These are phyloP conservation scores for Endotrypanum monterogeii DNA, from an alignment of 208 protist species.

Conservation along the genomic window DNA sequence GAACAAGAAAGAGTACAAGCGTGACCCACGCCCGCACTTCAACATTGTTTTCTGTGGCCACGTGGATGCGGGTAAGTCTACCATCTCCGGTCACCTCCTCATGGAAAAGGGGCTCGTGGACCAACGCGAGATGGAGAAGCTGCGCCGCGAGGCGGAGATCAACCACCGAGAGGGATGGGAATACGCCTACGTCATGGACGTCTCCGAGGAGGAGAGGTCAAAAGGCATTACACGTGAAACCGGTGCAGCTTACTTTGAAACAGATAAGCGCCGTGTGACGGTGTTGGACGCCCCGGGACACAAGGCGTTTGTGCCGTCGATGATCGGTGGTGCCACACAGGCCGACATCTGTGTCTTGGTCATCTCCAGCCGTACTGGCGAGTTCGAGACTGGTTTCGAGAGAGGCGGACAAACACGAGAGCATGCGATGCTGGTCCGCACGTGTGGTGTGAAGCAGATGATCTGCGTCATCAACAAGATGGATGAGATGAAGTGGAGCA, in stretches of 20 bases:
- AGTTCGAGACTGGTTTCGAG: constrained; percentile 99
- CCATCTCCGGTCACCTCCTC: constrained; percentile 97
- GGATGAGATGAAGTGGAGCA: constrained; percentile 97
- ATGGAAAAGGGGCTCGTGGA: constrained; percentile 96
- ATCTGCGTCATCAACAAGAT: constrained; percentile 99
- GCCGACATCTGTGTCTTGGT: constrained; percentile 99
- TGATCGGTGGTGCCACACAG: constrained; percentile 98
- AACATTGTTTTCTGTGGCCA: constrained; percentile 99
- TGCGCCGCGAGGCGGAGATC: constrained; percentile 96
- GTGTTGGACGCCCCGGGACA: constrained; percentile 99
- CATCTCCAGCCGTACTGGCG: constrained; percentile 98
- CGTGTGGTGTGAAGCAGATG: constrained; percentile 96
- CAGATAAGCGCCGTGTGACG: constrained; percentile 95
- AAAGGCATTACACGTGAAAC: constrained; percentile 99
- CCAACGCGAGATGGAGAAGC: constrained; percentile 98
- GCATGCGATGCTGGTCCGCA: constrained; percentile 99
- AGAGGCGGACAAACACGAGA: constrained; percentile 99
- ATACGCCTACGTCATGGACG: constrained; percentile 98
- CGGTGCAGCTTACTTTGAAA: constrained; percentile 96
- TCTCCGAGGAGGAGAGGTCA: constrained; percentile 97
- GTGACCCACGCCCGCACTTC: constrained; percentile 94
- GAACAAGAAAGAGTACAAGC: constrained; percentile 69
- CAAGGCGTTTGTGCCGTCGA: constrained; percentile 99
- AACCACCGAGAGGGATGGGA: constrained; percentile 98
- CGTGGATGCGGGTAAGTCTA: constrained; percentile 99